Conservation (phyloP, 495 filamentous ascomycete species). For the Talaromyces proteolyticus region DNA sequence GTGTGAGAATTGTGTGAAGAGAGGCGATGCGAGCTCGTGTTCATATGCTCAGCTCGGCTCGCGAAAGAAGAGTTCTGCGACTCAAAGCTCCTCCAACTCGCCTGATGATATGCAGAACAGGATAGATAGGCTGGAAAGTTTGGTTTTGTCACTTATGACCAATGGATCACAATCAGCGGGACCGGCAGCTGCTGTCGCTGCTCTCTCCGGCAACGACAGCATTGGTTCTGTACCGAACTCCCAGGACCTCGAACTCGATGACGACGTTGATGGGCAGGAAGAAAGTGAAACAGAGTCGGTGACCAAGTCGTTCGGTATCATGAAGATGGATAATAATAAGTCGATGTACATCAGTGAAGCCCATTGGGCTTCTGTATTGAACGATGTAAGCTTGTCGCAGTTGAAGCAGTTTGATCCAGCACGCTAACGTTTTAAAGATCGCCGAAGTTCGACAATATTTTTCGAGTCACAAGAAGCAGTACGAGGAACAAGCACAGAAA, state of each 20-base stretch:
- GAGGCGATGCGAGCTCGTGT: conserved; percentile 77
- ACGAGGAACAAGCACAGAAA: conserved; percentile 55
- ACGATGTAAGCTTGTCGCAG: conserved; percentile 51
- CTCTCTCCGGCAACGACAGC: conserved; percentile 56
- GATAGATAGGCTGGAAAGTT: conserved; percentile 91
- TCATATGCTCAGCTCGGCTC: conserved; percentile 77
- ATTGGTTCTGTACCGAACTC: conserved; percentile 37
- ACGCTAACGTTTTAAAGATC: conserved; percentile 50
- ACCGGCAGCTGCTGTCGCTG: conserved; percentile 55
- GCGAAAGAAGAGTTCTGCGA: conserved; percentile 68
- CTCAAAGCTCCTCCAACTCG: conserved; percentile 49
- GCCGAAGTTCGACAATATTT: conserved; percentile 93
- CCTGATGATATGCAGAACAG: conserved; percentile 99
- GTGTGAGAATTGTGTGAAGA: conserved; percentile 93
- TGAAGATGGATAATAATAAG: conserved; percentile 83
- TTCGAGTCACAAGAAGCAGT: conserved; percentile 59
- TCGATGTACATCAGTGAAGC: conserved; percentile 81
- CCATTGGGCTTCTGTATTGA: conserved; percentile 85
- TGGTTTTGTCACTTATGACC: conserved; percentile 95
- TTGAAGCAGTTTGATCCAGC: conserved; percentile 4
- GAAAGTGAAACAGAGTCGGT: conserved; percentile 87
- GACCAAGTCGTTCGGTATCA: conserved; percentile 75
- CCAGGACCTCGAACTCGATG: conserved; percentile 49
- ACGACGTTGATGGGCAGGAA: conserved; percentile 41
- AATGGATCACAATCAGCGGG: conserved; percentile 67